phyloP scores from a whole-genome alignment of 2,329 filamentous ascomycete genomes.

The Fusarium protoensiforme region DNA sequence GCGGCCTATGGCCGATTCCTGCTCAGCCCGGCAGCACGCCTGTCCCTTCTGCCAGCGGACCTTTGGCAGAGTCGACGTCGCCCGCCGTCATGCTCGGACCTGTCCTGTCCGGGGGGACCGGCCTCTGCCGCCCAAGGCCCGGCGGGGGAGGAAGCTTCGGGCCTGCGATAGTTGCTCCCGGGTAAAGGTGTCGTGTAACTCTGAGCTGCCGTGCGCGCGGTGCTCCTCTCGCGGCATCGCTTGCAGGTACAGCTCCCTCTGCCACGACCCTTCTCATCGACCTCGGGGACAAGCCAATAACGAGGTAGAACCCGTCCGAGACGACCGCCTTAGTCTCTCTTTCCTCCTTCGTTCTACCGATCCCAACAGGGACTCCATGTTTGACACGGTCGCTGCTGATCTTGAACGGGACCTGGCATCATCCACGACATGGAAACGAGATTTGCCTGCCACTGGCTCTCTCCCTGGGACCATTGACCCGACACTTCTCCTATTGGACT shows the following conservation, averaged over 20 bases:
- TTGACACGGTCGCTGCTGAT: conserved; percentile 6
- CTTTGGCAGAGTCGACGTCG: conserved; percentile 24
- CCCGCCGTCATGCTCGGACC: conserved; percentile 19
- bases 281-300: neutral
- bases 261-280: conserved; percentile 7
- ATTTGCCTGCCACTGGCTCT: neutral
- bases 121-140: conserved; percentile 11
- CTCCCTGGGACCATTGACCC: conserved; percentile 9
- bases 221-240: neutral
- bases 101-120: conserved; percentile 12
- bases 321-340: neutral
- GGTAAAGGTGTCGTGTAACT: conserved; percentile 6
- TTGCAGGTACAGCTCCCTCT: conserved; percentile 22
- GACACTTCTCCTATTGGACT: conserved; percentile 8
- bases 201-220: neutral
- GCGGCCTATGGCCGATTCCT: neutral
- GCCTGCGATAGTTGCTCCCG: conserved; percentile 23
- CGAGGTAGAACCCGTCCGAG: neutral
- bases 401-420: conserved; percentile 10
- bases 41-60: conserved; percentile 28
- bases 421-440: neutral
- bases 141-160: conserved; percentile 22
- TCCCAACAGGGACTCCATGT: conserved; percentile 4
- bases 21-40: neutral
- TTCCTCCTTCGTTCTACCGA: conserved; percentile 19